Conservation (phyloP, 1,284 basidiomycete genomes). For the Cutaneotrichosporon sp. region DNA sequence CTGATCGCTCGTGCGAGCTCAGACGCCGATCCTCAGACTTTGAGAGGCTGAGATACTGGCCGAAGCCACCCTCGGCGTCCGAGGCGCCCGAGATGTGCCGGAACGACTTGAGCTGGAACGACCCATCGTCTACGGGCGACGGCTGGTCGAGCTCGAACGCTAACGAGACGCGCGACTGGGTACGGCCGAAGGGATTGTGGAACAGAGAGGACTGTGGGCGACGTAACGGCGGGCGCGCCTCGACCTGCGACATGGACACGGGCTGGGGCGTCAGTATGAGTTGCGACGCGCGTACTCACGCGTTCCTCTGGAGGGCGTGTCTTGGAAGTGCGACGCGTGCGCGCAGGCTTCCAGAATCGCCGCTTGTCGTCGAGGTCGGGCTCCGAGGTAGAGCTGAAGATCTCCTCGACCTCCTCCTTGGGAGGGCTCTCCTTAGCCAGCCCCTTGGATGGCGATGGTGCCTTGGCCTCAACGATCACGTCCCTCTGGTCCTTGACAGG, state of each 20-base stretch:
- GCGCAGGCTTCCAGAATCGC: constrained; percentile 11
- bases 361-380: constrained; percentile 11
- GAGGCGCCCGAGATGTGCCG: constrained; percentile 46
- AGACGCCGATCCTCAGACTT: not conserved
- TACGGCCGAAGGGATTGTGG: constrained; percentile 39
- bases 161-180: constrained; percentile 37
- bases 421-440: not conserved
- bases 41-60: constrained; percentile 12
- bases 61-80: constrained; percentile 17
- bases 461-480: not conserved
- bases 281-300: not conserved
- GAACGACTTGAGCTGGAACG: constrained; percentile 50
- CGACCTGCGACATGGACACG: constrained; percentile 10
- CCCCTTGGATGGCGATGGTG: not conserved
- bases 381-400: constrained; percentile 4
- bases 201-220: constrained; percentile 43
- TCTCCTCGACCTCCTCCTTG: constrained; percentile 20
- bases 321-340: not conserved
- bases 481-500: not conserved
- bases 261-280: constrained; percentile 1
- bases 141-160: constrained; percentile 28
- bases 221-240: constrained; percentile 17
- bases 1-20: not conserved
- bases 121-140: constrained; percentile 35
- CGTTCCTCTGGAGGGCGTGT: not conserved